Evolutionary conservation across 1,284 basidiomycete genomes (phyloP), one percentile per base, ranked within the genome.

Genomic region (Cryptococcus hybrid): DNA sequence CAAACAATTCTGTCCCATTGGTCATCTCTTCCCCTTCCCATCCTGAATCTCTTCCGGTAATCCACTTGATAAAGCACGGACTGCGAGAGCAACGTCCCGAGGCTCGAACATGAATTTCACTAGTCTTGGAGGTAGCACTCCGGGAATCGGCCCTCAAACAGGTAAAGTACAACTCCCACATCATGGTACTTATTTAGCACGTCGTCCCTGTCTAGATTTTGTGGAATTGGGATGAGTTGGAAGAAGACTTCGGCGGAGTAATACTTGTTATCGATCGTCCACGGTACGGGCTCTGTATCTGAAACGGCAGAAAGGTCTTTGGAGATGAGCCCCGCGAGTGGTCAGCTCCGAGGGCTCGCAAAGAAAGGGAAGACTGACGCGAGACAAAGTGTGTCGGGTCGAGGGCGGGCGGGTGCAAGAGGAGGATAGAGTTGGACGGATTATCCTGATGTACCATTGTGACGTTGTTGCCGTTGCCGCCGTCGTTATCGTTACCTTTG

Each of bases 191-290:
- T 15, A 2, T 39, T 52, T 7, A 58, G 40, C 49, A 7, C 9
- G 11, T 36, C 49, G 18, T 3, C 36, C 6, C 48, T 11, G 36
- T 48, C 47, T 24, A 24, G 24, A 24, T 24, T 24, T 24, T 24
- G 24, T 24, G 24, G 24, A 24, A 24, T 24, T 30, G 51, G n/a
- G 12, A 44, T 18, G 9, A 42, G 9, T 9, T 57, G 79, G 67
- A 92, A 88, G 55, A 85, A 82, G 5, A 92, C 87, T 54, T 84
- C 77, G 3, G 90, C 90, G 9, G 85, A 84, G 77, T 92, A 93
- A 76, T 93, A 93, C 74, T 85, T 88, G 80, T 93, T 92, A 58
- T 81, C 79, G 59, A 93, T 88, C 38, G 82, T 86, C 88, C 89
- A 92, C 11, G 85, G 86, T 38, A 88, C 75, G 1, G 18, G 18